Percentiles rank a stretch among this genome's conserved stretches.
Evolutionary conservation across 768 basidiomycete species (phyloP).

Genomic region (Psilocybe cubensis): DNA sequence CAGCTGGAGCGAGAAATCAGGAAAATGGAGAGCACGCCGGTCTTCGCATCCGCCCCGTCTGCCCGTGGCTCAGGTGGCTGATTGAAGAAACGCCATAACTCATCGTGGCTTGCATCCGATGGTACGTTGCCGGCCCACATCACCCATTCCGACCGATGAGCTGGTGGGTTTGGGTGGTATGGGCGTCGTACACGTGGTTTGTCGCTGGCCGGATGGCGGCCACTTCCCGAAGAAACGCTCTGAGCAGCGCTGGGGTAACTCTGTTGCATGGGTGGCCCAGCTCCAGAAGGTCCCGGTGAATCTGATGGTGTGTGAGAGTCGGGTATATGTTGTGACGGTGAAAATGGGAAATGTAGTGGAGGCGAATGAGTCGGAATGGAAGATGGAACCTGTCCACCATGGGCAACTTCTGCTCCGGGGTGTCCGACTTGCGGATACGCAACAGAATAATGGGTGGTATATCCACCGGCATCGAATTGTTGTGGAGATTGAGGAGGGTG

Average conservation of each 20-base stretch:
- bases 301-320: conserved; percentile 11
- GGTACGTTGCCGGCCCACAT: conserved; percentile 98
- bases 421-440: conserved; percentile 29
- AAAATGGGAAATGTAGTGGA: conserved; percentile 1
- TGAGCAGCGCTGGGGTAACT: not conserved
- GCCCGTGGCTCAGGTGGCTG: conserved; percentile 17
- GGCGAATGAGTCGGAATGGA: conserved; percentile 16
- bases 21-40: conserved; percentile 84
- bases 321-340: conserved; percentile 6
- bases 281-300: conserved; percentile 3
- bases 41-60: conserved; percentile 20
- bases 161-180: conserved; percentile 74
- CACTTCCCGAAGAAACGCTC: conserved; percentile 16
- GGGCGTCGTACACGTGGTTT: conserved; percentile 46
- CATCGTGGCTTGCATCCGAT: conserved; percentile 78
- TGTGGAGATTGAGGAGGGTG: conserved; percentile 20
- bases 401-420: conserved; percentile 25
- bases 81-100: conserved; percentile 86
- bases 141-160: conserved; percentile 86
- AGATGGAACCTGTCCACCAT: conserved; percentile 20
- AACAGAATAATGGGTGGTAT: conserved; percentile 34
- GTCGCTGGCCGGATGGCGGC: conserved; percentile 20
- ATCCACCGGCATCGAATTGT: conserved; percentile 32
- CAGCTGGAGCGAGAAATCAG: conserved; percentile 95
- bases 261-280: not conserved